These are phyloP conservation scores for Panicum hallii DNA, from an alignment of 202 grass and related monocot genomes.

Conservation along the genomic window DNA sequence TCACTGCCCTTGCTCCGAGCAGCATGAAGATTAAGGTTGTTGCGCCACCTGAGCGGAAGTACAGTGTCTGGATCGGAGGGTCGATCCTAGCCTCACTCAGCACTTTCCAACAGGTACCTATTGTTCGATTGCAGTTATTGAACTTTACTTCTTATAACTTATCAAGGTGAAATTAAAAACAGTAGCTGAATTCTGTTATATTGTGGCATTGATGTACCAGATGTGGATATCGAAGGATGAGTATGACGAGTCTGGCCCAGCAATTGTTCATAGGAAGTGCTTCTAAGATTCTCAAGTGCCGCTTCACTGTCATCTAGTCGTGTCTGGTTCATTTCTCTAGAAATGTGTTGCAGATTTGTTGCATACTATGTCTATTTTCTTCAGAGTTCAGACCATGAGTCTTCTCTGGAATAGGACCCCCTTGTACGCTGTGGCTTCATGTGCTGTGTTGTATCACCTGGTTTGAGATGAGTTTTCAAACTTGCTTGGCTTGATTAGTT, in stretches of 20 bases:
- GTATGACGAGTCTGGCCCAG: conserved; percentile 82
- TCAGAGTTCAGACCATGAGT: conserved; percentile 17
- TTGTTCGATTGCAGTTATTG: background rate
- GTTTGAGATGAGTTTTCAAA: conserved; percentile 39
- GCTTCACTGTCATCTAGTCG: background rate
- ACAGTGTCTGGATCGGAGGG: conserved; percentile 88
- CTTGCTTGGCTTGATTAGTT: conserved; percentile 41
- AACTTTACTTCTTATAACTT: background rate
- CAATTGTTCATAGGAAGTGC: conserved; percentile 94
- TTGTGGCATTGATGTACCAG: conserved; percentile 40
- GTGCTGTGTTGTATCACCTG: conserved; percentile 22
- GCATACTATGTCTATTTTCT: conserved; percentile 29
- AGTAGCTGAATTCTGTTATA: conserved; percentile 24
- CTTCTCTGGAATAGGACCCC: conserved; percentile 24
- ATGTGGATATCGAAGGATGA: conserved; percentile 98
- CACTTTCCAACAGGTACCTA: conserved; percentile 76
- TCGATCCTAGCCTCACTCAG: conserved; percentile 87
- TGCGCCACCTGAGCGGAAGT: conserved; percentile 78
- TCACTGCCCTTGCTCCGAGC: conserved; percentile 76
- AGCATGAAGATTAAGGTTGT: conserved; percentile 98
- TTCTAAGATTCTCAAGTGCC: conserved; percentile 54
- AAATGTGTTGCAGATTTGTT: conserved; percentile 51
- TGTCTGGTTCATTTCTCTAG: conserved; percentile 33
- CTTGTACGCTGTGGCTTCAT: conserved; percentile 28
- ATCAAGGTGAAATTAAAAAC: background rate